phyloP scores from a whole-genome alignment of 495 filamentous ascomycete species.

The Penicillium antarcticum region DNA sequence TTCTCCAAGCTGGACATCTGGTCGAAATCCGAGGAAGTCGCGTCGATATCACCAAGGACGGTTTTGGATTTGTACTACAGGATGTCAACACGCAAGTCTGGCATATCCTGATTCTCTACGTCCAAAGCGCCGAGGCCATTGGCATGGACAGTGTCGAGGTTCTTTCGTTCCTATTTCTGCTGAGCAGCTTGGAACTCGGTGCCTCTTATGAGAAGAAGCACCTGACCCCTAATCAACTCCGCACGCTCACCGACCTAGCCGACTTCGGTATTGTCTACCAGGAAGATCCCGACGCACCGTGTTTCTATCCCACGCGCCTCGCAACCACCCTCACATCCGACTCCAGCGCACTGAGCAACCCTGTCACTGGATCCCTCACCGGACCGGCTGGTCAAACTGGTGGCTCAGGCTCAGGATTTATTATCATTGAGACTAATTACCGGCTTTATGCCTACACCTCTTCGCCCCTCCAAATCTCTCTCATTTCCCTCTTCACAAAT shows the following conservation, averaged over 20 bases:
- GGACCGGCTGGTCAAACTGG: conserved; percentile 33
- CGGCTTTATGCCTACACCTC: conserved; percentile 94
- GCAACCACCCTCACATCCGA: conserved; percentile 93
- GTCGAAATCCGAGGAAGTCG: conserved; percentile 62
- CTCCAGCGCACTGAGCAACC: conserved; percentile 53
- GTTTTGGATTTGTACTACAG: conserved; percentile 91
- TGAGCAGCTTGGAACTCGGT: conserved; percentile 90
- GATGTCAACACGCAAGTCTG: conserved; percentile 96
- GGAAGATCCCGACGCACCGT: conserved; percentile 48
- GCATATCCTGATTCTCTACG: conserved; percentile 89
- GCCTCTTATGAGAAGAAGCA: conserved; percentile 79
- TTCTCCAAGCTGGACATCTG: conserved; percentile 75
- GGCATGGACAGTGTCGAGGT: conserved; percentile 87
- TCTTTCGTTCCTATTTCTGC: conserved; percentile 91
- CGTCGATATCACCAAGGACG: conserved; percentile 78
- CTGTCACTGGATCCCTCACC: conserved; percentile 32
- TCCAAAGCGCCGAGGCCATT: conserved; percentile 76
- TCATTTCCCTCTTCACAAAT: conserved; percentile 84
- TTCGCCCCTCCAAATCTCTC: conserved; percentile 87
- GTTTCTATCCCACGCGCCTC: conserved; percentile 91
- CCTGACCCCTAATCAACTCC: conserved; percentile 73
- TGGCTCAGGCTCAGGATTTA: conserved; percentile 66
- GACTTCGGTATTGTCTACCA: conserved; percentile 93
- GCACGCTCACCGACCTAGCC: conserved; percentile 78
- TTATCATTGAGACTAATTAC: conserved; percentile 99